A percentile compares a stretch with the other conserved stretches of the same genome.
These are phyloP conservation scores for Aureobasidium sp. DNA, from an alignment of 2,329 filamentous ascomycete genomes.

Conservation along the genomic window DNA sequence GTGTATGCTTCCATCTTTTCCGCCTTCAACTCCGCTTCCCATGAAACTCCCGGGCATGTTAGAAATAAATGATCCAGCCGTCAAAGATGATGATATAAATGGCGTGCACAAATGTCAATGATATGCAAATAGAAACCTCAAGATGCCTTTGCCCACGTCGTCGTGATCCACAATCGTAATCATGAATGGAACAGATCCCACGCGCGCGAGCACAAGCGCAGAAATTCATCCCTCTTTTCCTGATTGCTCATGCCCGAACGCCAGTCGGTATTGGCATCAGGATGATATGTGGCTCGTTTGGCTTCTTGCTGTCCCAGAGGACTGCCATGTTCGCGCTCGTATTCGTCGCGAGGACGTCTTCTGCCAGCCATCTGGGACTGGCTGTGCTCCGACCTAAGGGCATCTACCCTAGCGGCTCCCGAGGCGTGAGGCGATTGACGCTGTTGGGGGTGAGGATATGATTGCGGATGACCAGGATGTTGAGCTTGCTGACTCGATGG, in stretches of 20 bases:
- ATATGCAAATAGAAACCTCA: not conserved
- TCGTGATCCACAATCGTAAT: not conserved
- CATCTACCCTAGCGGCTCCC: slow-evolving; percentile 18
- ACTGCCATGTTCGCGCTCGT: slow-evolving; percentile 78
- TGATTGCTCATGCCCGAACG: slow-evolving; percentile 75
- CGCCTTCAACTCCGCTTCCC: not conserved
- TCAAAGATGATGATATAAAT: slow-evolving; percentile 11
- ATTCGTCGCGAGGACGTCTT: slow-evolving; percentile 78
- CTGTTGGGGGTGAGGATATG: slow-evolving; percentile 17
- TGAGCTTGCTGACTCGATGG: slow-evolving; percentile 32
- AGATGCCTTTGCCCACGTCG: not conserved
- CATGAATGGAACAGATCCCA: slow-evolving; percentile 84
- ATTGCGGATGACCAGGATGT: slow-evolving; percentile 11
- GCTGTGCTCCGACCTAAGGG: slow-evolving; percentile 18
- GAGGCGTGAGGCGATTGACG: slow-evolving; percentile 19
- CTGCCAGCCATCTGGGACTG: slow-evolving; percentile 44
- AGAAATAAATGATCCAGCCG: slow-evolving; percentile 11
- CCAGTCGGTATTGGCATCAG: slow-evolving; percentile 33
- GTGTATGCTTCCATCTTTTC: slow-evolving; percentile 6
- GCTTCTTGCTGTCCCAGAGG: slow-evolving; percentile 75
- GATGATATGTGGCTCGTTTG: slow-evolving; percentile 30
- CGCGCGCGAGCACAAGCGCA: slow-evolving; percentile 75
- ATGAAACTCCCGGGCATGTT: not conserved
- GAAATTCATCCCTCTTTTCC: slow-evolving; percentile 90
- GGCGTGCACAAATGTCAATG: slow-evolving; percentile 6